These are phyloP conservation scores for Neonectria ditissima DNA, from an alignment of 2,329 filamentous ascomycete species.

Conservation along the genomic window DNA sequence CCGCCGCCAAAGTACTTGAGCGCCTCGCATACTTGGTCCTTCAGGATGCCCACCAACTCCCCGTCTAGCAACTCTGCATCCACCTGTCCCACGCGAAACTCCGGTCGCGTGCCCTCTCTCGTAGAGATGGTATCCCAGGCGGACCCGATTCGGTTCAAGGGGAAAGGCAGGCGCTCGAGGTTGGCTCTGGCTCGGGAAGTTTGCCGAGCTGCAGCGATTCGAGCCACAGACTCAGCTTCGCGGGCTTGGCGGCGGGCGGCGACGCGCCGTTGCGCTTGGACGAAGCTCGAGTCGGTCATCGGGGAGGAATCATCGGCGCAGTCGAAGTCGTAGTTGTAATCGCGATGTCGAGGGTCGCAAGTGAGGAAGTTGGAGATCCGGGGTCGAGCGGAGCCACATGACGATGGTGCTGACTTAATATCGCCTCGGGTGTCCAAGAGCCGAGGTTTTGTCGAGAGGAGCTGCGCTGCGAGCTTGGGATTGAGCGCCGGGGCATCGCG, in stretches of 20 bases:
- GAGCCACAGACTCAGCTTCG: conserved; percentile 73
- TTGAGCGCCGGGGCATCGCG: conserved; percentile 2
- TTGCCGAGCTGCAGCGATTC: conserved; percentile 62
- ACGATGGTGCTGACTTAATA: conserved; percentile 34
- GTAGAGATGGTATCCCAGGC: conserved; percentile 79
- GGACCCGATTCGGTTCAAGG: conserved; percentile 69
- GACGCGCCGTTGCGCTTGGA: conserved; percentile 89
- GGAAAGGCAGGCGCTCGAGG: conserved; percentile 69
- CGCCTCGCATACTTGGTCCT: conserved; percentile 86
- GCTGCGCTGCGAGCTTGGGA: conserved; percentile 11
- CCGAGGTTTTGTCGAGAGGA: conserved; percentile 39
- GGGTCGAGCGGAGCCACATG: conserved; percentile 41
- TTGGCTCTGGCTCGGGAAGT: conserved; percentile 65
- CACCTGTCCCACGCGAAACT: conserved; percentile 94
- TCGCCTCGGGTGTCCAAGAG: conserved; percentile 29
- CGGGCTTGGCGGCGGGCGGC: conserved; percentile 82
- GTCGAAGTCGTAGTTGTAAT: conserved; percentile 18
- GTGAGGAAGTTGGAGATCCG: conserved; percentile 34
- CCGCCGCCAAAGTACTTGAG: conserved; percentile 85
- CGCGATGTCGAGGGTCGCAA: conserved; percentile 22
- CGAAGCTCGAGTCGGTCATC: conserved; percentile 76
- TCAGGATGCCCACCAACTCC: conserved; percentile 87
- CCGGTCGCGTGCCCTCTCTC: conserved; percentile 82
- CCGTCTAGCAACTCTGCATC: conserved; percentile 96
- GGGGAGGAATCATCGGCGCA: conserved; percentile 48